Base-by-base conservation (phyloP, 805 yeast species). In the Metschnikowia hibisci region DNA sequence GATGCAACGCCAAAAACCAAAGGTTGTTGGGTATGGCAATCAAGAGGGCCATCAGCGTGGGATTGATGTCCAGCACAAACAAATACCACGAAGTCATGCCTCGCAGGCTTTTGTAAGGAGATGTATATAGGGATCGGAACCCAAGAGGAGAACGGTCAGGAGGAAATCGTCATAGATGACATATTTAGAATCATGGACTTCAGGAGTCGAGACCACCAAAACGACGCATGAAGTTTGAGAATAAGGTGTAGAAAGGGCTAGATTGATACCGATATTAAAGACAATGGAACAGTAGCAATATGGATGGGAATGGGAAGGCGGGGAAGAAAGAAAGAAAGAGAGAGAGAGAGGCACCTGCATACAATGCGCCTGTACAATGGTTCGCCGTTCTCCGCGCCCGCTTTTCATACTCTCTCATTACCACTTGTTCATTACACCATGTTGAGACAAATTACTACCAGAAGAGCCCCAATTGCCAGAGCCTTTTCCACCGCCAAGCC, bases 1-100 rank as follows among this genome's bases (percentile, higher is more conserved):
- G 91, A 4, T 73, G 87, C 48, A 74, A 69, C 31, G 74, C 76
- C 9, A 73, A 69, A 50, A 85, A 84, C 56, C 96, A 89, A 60
- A 80, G 78, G 56, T 73, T 76, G 53, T 64, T 89, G 53, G 73
- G 89, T 1, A 84, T 79, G 54, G 95, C 96, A 13, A 75, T 89
- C 35, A 81, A 85, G 58, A 76, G 96, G 53, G 82, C 90, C 12
- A 79, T 91, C 58, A 81, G 84, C 4, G 80, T 84, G 42, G 97
- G 96, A 0, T 71, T 88, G 47, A 68, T 89, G 60, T 81, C 93
- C 33, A 71, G 81, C 47, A 83, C 82, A n/a, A 89, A 86, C 56
- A 79, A 71, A 58, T 83, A 81, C 57, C 67, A 74, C 26, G 60
- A 75, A 28, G 67, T 62, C 54, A 61, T 73, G 53, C 76, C 78